A percentile compares a stretch with the other conserved stretches of the same genome.
These are phyloP conservation scores for Metarhizium robertsii DNA, from an alignment of 2,329 filamentous ascomycete genomes.

Conservation along the genomic window DNA sequence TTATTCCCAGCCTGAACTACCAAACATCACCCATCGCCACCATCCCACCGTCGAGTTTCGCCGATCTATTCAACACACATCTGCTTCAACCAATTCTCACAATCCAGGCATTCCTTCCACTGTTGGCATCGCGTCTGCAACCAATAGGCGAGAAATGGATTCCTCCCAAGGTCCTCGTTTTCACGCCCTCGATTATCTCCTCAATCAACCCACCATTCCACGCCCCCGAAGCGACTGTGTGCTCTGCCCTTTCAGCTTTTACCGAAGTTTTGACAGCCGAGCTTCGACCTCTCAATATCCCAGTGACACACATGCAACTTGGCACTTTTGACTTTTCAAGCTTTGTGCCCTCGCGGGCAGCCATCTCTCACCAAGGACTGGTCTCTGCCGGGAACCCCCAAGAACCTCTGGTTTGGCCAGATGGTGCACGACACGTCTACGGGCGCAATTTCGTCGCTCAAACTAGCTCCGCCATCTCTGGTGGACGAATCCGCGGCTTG, in stretches of 20 bases:
- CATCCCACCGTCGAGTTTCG: slow-evolving; percentile 73
- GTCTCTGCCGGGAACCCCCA: slow-evolving; percentile 33
- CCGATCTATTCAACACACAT: slow-evolving; percentile 86
- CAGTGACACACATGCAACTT: slow-evolving; percentile 80
- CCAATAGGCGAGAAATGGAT: slow-evolving; percentile 39
- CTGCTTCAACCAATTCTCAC: slow-evolving; percentile 83
- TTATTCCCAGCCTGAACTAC: slow-evolving; percentile 75
- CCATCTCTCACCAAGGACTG: slow-evolving; percentile 22
- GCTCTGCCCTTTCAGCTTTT: slow-evolving; percentile 78
- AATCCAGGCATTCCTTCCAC: slow-evolving; percentile 79
- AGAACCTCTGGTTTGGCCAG: slow-evolving; percentile 53
- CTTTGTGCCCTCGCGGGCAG: slow-evolving; percentile 40
- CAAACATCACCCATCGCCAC: slow-evolving; percentile 78
- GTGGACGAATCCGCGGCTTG: slow-evolving; percentile 47
- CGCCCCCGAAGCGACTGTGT: slow-evolving; percentile 77
- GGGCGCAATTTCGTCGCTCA: slow-evolving; percentile 51
- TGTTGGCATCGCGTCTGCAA: slow-evolving; percentile 55
- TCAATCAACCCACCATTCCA: slow-evolving; percentile 72
- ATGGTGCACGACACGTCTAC: slow-evolving; percentile 50
- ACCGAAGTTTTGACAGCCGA: slow-evolving; percentile 73
- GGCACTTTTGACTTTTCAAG: slow-evolving; percentile 81
- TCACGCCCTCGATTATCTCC: slow-evolving; percentile 74
- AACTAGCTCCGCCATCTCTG: slow-evolving; percentile 44
- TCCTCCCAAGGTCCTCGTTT: slow-evolving; percentile 61
- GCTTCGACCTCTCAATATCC: slow-evolving; percentile 63